Conservation (phyloP, 305 asterid species). For the Galium porrigens region DNA sequence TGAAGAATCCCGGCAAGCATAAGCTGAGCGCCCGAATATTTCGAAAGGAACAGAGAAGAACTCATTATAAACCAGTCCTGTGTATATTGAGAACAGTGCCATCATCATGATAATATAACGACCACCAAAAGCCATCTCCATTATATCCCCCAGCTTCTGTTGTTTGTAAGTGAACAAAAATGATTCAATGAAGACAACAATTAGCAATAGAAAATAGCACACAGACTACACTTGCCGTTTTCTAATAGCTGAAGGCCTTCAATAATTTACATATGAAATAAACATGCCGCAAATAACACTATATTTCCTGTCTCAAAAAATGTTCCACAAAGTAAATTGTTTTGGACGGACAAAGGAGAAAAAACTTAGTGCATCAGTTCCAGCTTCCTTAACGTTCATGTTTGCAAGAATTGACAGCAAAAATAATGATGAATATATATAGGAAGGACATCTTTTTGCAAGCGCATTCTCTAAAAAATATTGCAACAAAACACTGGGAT, state of each 20-base stretch:
- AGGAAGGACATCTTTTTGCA: background rate
- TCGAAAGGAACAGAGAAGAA: constrained; percentile 79
- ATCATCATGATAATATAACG: constrained; percentile 75
- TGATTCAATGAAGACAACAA: background rate
- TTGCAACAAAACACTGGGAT: background rate
- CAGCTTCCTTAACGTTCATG: background rate
- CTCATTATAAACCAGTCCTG: constrained; percentile 78
- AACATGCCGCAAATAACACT: background rate
- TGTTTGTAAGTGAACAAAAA: background rate
- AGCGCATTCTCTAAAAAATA: background rate
- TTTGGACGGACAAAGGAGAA: background rate
- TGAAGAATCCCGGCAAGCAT: constrained; percentile 59
- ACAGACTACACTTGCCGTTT: background rate
- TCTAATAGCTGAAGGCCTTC: background rate
- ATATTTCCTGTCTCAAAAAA: background rate
- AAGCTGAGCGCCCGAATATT: constrained; percentile 65
- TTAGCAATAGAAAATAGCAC: background rate
- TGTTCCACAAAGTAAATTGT: background rate
- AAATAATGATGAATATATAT: background rate
- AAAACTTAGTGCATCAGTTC: background rate
- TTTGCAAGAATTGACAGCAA: background rate
- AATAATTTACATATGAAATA: too few relatives aligned
- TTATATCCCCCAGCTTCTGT: constrained; percentile 89
- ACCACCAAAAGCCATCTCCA: constrained; percentile 87
- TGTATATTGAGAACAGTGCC: constrained; percentile 81